phyloP scores from a whole-genome alignment of 1,139 yeast species.

The Wickerhamomyces sp. region DNA sequence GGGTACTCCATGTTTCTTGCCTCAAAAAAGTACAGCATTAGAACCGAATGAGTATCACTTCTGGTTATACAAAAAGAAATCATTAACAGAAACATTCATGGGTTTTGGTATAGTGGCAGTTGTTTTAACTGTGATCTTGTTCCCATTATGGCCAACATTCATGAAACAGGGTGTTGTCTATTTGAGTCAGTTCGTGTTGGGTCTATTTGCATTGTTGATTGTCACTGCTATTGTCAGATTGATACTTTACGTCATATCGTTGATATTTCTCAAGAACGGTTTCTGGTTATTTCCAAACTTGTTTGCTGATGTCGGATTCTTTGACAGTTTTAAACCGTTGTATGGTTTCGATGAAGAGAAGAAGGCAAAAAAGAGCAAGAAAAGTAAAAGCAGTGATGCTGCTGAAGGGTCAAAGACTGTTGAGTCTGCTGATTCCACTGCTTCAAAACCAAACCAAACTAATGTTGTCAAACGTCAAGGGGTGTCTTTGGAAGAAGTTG shows the following conservation, averaged over 20 bases:
- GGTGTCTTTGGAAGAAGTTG: slow-evolving; percentile 46
- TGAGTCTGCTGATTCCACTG: slow-evolving; percentile 7
- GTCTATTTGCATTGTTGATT: slow-evolving; percentile 71
- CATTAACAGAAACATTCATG: slow-evolving; percentile 58
- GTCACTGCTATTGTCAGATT: slow-evolving; percentile 75
- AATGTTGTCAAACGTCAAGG: slow-evolving; percentile 22
- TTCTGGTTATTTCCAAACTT: slow-evolving; percentile 95
- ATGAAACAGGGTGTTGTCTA: slow-evolving; percentile 94
- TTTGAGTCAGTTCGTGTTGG: slow-evolving; percentile 71
- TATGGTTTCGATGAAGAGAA: slow-evolving; percentile 72
- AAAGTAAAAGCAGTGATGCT: slow-evolving; percentile 8
- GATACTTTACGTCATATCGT: slow-evolving; percentile 61
- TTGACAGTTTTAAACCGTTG: slow-evolving; percentile 86
- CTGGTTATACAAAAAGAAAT: slow-evolving; percentile 83
- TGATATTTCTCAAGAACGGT: slow-evolving; percentile 57
- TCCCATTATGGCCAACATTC: slow-evolving; percentile 93
- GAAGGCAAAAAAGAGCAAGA: slow-evolving; percentile 27
- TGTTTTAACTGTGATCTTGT: slow-evolving; percentile 73
- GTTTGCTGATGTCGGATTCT: slow-evolving; percentile 91
- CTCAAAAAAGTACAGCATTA: slow-evolving; percentile 64
- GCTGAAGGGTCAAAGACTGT: slow-evolving; percentile 7
- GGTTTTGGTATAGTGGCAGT: slow-evolving; percentile 59
- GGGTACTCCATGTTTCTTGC: slow-evolving; percentile 67
- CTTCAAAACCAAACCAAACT: slow-evolving; percentile 4
- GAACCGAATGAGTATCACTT: slow-evolving; percentile 77